Base-by-base conservation (phyloP, 2,329 filamentous ascomycete genomes). In the Alternaria gansuensis region DNA sequence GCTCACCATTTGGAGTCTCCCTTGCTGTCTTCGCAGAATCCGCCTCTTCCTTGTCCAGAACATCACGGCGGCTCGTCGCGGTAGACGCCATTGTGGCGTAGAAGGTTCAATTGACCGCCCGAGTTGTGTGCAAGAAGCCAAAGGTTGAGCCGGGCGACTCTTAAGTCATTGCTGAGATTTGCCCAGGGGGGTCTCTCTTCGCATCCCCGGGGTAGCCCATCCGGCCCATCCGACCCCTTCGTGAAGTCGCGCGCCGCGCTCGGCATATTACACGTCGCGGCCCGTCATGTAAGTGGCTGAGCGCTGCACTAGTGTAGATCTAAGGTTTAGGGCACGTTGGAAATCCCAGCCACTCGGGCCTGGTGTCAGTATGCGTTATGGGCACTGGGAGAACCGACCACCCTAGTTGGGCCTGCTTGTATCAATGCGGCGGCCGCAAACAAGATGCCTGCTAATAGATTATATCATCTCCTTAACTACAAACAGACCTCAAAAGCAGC, bases 81-180 rank as follows among this genome's bases (percentile, higher is more conserved):
- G 51, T 40, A 50, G 60, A 64, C 29, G 59, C 54, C 65, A 67
- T 66, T 13, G 43, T 39, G 44, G 41, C 26, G 48, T 14, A 41
- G 33, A 31, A 34, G 49, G 17, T 14, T 33, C 39, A 36, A 48
- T 48, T 41, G 26, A 28, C 49, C 33, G 29, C 29, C 21, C 39
- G 34, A 49, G 17, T 52, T 24, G 11, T 48, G 33, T 37, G 17
- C 24, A 26, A 51, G 44, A 41, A 37, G 46, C 33, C 4, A 33
- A 31, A 44, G 26, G 24, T 37, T 24, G 37, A 49, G 31, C 36
- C 10, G 4, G 34, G 45, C 2, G 17, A 33, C 21, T 34, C 11
- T 48, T 23, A 36, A 48, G 21, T 36, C 44, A 48, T 36, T 21
- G 36, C 24, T 34, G 44, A 34, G 29, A 26, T 33, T 31, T 9